These are phyloP conservation scores for Aspergillus ostianus DNA, from an alignment of 495 filamentous ascomycete genomes.

Conservation along the genomic window DNA sequence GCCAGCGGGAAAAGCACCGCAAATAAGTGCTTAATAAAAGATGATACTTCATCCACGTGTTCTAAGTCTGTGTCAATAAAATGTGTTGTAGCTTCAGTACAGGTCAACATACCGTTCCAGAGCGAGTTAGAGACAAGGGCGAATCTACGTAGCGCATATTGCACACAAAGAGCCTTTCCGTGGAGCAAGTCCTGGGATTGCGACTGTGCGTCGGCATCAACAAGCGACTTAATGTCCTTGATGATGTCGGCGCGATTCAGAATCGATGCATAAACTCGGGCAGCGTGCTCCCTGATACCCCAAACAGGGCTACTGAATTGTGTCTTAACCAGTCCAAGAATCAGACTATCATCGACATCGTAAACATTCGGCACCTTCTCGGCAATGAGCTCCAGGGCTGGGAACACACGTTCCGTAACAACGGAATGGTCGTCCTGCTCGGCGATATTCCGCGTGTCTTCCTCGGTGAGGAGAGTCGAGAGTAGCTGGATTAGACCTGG, in stretches of 20 bases:
- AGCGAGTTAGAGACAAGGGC: constrained; percentile 31
- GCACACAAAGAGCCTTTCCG: constrained; percentile 52
- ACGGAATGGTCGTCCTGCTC: constrained; percentile 43
- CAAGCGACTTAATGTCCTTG: constrained; percentile 44
- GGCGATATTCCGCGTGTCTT: constrained; percentile 31
- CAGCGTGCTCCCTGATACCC: constrained; percentile 89
- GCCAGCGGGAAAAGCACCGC: constrained; percentile 27
- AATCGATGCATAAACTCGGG: constrained; percentile 71
- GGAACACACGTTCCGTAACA: constrained; percentile 72
- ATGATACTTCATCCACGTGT: constrained; percentile 27
- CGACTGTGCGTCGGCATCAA: constrained; percentile 34
- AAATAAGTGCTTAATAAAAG: constrained; percentile 28
- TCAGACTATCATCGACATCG: constrained; percentile 31
- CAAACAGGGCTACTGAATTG: constrained; percentile 71
- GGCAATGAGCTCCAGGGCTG: constrained; percentile 78
- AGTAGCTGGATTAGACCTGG: constrained; percentile 67
- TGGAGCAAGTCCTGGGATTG: constrained; percentile 63
- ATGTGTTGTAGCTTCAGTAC: neutral
- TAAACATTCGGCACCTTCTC: constrained; percentile 42
- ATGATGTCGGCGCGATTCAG: constrained; percentile 53
- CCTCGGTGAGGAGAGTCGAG: constrained; percentile 58
- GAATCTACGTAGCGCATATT: constrained; percentile 46
- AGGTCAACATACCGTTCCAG: constrained; percentile 34
- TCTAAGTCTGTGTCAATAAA: constrained; percentile 19
- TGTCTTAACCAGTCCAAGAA: constrained; percentile 34